These are phyloP conservation scores for Morella rubra DNA, from an alignment of 306 rosid species.

Conservation along the genomic window DNA sequence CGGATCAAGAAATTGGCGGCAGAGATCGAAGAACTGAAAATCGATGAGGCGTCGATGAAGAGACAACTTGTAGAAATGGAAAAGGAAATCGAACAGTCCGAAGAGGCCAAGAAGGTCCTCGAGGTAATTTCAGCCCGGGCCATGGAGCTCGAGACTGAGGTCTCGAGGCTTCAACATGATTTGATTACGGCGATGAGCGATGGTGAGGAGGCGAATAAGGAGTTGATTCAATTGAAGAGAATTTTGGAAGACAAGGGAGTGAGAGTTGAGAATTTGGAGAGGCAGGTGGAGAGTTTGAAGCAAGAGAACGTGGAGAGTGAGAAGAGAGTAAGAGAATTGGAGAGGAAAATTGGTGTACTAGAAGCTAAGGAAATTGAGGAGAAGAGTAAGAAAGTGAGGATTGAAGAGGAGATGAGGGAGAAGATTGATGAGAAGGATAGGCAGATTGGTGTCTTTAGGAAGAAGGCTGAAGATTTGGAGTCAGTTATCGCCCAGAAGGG, in stretches of 20 bases:
- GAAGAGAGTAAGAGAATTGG: conserved; percentile 69
- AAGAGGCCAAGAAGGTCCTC: conserved; percentile 41
- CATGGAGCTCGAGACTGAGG: conserved; percentile 68
- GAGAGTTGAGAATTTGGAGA: conserved; percentile 50
- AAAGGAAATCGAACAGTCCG: conserved; percentile 38
- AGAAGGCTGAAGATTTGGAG: conserved; percentile 50
- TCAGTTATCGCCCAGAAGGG: conserved; percentile 26
- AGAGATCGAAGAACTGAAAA: conserved; percentile 53
- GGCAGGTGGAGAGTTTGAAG: conserved; percentile 55
- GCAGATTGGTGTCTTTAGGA: conserved; percentile 42
- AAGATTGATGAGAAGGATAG: conserved; percentile 59
- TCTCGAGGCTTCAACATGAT: conserved; percentile 78
- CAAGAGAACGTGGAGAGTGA: conserved; percentile 50
- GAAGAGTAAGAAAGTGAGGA: conserved; percentile 69
- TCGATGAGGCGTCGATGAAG: conserved; percentile 35
- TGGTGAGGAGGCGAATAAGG: conserved; percentile 44
- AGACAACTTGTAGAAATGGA: conserved; percentile 54
- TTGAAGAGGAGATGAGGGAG: conserved; percentile 82
- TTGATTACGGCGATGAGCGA: conserved; percentile 44
- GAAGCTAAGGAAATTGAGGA: conserved; percentile 90
- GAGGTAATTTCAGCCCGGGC: conserved; percentile 63
- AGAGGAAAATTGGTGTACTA: conserved; percentile 68
- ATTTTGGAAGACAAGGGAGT: conserved; percentile 49
- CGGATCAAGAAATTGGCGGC: conserved; percentile 39
- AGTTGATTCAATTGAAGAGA: conserved; percentile 48